Conservation (phyloP, 441 rosid species). For the Bruguiera hainesii region DNA sequence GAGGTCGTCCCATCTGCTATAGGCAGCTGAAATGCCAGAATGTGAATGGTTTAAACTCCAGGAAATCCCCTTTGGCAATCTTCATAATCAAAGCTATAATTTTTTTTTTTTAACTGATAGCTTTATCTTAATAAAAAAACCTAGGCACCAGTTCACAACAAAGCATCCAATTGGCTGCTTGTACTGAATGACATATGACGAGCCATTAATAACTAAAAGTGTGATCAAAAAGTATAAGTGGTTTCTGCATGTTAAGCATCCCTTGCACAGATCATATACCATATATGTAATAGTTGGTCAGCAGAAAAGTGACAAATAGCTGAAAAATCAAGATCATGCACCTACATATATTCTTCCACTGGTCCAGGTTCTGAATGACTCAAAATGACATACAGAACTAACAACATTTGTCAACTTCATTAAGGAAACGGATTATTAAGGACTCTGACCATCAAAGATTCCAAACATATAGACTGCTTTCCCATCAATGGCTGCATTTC, state of each 20-base stretch:
- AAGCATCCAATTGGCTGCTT: not conserved
- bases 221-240: not conserved
- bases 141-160: not conserved
- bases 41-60: no score
- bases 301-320: constrained; percentile 12
- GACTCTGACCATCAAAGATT: constrained; percentile 84
- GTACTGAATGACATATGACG: not conserved
- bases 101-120: not conserved
- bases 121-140: not conserved
- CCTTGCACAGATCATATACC: not conserved
- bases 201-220: not conserved
- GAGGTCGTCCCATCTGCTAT: not conserved
- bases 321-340: constrained; percentile 10
- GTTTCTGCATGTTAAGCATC: constrained; percentile 12
- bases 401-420: not conserved
- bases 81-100: not conserved
- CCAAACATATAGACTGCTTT: constrained; percentile 87
- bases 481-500: constrained; percentile 67
- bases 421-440: constrained; percentile 9
- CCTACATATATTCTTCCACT: constrained; percentile 7
- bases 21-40: not conserved
- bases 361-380: constrained; percentile 5
- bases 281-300: not conserved
- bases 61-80: not conserved
- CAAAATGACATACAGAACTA: not conserved